Base-by-base conservation (phyloP, 768 basidiomycete species). In the Pleurotus ostreatus region DNA sequence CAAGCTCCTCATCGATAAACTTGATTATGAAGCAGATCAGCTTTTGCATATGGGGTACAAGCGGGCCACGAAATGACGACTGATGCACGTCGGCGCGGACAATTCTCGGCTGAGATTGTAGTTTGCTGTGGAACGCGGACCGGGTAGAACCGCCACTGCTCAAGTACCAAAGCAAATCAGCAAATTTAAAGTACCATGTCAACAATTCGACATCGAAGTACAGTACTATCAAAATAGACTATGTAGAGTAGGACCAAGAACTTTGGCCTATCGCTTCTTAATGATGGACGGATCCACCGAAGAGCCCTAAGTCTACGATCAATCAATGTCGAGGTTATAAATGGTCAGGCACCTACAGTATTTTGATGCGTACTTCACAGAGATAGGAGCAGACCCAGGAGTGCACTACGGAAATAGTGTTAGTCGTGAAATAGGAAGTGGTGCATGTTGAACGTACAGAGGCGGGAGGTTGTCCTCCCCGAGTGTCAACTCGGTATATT, bases 401-500 rank as follows among this genome's bases (percentile, higher is more conserved):
- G 63, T 66, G 61, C 79, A 81, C 71, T 74, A 40, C 9, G 30
- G 55, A 46, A 43, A 25, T 46, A 16, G 56, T 15, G 30, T 22
- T 22, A 8, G 59, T 7, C 38, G 39, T 9, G 9, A 6, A 16
- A 4, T n/a, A 11, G 11, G 15, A 46, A 20, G 55, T 15, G 16
- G 1, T 22, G 47, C 23, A 34, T 41, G 25, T 37, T 30, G 37
- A 53, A 71, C 72, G 44, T 65, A 74, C 78, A 30, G 78, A 71
- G 20, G 78, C 60, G 30, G 84, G 84, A 40, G 84, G 78, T 46
- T 78, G 78, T 13, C 86, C 85, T 12, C 73, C 78, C 4, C 69
- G 62, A 15, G 83, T 86, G 59, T 81, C 69, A 3, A 79, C 67
- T 43, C 85, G 72, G 68, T 78, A 86, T 2, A 85, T 68, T 55